phyloP scores from a whole-genome alignment of 768 basidiomycete species.

The Boletellus emodensis region DNA sequence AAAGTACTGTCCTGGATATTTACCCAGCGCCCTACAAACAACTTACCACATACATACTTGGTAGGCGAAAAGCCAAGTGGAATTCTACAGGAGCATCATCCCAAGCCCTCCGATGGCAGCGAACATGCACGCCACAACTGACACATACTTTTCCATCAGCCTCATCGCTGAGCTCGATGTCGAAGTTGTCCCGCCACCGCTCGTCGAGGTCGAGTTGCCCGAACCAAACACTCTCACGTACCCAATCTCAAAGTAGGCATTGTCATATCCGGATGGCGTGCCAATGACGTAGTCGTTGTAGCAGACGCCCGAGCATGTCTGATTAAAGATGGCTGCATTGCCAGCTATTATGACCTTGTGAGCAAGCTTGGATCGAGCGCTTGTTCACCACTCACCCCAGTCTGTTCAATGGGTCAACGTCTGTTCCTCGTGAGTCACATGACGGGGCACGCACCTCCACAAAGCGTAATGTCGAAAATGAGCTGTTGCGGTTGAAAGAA shows the following conservation, averaged over 20 bases:
- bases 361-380: slow-evolving; percentile 3
- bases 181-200: slow-evolving; percentile 14
- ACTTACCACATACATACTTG: too few relatives aligned
- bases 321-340: slow-evolving; percentile 44
- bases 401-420: slow-evolving; percentile 18
- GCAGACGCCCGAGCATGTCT: slow-evolving; percentile 64
- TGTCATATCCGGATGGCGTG: slow-evolving; percentile 54
- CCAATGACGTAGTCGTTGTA: slow-evolving; percentile 71
- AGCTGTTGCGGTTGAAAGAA: slow-evolving; percentile 64
- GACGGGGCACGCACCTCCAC: slow-evolving; percentile 44
- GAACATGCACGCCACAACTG: slow-evolving; percentile 9
- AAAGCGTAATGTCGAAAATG: slow-evolving; percentile 72
- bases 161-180: slow-evolving; percentile 9
- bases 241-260: slow-evolving; percentile 70
- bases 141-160: background rate
- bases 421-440: slow-evolving; percentile 16
- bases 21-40: too few relatives aligned
- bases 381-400: slow-evolving; percentile 24
- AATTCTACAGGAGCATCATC: slow-evolving; percentile 8
- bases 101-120: slow-evolving; percentile 14
- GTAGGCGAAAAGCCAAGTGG: background rate
- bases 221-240: slow-evolving; percentile 50
- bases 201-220: slow-evolving; percentile 21
- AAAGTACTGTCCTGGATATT: background rate
- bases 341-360: slow-evolving; percentile 38